Percentiles rank a stretch among this genome's conserved stretches.
phyloP scores from a whole-genome alignment of 139 green algal genomes.

The Limnomonas spitsbergensis region DNA sequence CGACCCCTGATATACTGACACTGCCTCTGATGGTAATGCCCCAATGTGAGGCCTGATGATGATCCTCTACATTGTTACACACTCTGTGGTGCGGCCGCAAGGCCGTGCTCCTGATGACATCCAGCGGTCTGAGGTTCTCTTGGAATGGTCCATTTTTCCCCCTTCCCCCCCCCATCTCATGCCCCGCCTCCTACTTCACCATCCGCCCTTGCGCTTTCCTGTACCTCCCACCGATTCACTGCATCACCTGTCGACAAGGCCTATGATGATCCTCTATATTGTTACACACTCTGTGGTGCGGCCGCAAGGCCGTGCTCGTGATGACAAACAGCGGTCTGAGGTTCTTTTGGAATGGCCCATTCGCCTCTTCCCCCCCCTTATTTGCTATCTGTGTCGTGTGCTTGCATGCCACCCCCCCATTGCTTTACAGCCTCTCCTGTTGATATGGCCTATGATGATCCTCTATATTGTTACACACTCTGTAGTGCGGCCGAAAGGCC shows the following conservation, averaged over 20 bases:
- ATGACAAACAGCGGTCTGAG: constrained; percentile 44
- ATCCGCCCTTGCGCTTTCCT: no score
- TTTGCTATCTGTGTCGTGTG: no score
- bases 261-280: constrained; percentile 29
- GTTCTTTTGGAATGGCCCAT: constrained; percentile 5
- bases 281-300: constrained; percentile 38
- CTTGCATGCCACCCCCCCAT: neutral
- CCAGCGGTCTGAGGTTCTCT: constrained; percentile 41
- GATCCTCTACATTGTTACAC: constrained; percentile 37
- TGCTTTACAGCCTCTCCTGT: neutral
- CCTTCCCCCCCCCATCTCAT: neutral
- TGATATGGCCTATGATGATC: constrained; percentile 13
- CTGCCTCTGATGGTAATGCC: no score
- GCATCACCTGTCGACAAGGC: constrained; percentile 12
- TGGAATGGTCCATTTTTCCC: neutral
- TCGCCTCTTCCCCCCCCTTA: no score
- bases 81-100: constrained; percentile 18
- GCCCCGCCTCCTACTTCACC: no score
- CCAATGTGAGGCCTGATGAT: constrained; percentile 22
- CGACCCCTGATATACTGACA: no score
- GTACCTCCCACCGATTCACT: neutral
- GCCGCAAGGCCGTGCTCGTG: neutral
- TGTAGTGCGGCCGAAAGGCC: constrained; percentile 18
- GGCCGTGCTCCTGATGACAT: constrained; percentile 12
- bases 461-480: constrained; percentile 24